These are phyloP conservation scores for Ophiostoma triangulosporum DNA, from an alignment of 2,329 filamentous ascomycete species.

Conservation along the genomic window DNA sequence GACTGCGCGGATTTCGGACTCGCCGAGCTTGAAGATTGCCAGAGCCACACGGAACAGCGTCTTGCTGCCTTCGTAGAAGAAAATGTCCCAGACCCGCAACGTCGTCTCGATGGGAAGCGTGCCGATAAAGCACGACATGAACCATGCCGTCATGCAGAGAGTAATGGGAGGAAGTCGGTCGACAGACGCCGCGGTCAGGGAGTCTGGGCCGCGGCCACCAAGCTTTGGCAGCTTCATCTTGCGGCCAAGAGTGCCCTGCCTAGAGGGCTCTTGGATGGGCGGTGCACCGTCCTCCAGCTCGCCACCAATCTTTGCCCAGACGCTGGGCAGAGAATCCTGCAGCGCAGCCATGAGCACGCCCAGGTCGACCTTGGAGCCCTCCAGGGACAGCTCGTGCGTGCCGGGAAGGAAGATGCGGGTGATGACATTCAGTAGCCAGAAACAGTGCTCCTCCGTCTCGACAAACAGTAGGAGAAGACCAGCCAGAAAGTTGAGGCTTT, in stretches of 20 bases:
- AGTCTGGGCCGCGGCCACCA: conserved; percentile 26
- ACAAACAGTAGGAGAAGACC: conserved; percentile 83
- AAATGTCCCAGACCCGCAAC: conserved; percentile 84
- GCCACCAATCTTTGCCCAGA: conserved; percentile 81
- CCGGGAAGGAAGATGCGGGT: conserved; percentile 79
- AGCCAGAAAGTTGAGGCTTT: conserved; percentile 89
- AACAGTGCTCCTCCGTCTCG: conserved; percentile 74
- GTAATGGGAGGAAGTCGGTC: conserved; percentile 72
- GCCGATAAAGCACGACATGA: conserved; percentile 94
- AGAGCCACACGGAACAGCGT: conserved; percentile 86
- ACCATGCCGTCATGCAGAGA: conserved; percentile 88
- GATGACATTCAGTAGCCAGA: conserved; percentile 87
- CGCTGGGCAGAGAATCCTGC: conserved; percentile 64
- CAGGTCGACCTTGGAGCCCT: conserved; percentile 86
- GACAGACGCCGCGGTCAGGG: conserved; percentile 11
- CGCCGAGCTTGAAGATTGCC: conserved; percentile 80
- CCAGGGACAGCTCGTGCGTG: conserved; percentile 80
- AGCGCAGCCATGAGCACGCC: conserved; percentile 84
- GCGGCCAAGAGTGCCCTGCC: conserved; percentile 19
- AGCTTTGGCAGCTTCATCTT: conserved; percentile 27
- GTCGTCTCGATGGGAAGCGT: conserved; percentile 86
- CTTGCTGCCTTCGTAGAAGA: conserved; percentile 91
- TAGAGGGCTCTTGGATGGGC: conserved; percentile 15
- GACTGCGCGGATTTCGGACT: conserved; percentile 65
- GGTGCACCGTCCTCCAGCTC: conserved; percentile 22